Conservation (phyloP, 441 rosid genomes). For the Melastoma candidum region DNA sequence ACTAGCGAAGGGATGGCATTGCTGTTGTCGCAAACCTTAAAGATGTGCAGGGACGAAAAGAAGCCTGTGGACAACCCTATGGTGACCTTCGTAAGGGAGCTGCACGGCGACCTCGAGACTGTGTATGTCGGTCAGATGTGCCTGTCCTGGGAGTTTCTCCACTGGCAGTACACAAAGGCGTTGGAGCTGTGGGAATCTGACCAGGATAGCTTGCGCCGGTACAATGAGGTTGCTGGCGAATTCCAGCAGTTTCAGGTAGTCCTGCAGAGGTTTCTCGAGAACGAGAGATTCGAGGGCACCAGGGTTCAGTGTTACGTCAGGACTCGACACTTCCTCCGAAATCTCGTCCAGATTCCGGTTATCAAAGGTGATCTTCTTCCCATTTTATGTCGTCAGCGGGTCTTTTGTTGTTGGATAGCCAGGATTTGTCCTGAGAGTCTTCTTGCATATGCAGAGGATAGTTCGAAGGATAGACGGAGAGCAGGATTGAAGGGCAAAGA, state of each 20-base stretch:
- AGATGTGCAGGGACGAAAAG: constrained; percentile 32
- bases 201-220: constrained; percentile 31
- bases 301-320: constrained; percentile 62
- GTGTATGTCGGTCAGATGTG: constrained; percentile 94
- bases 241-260: constrained; percentile 88
- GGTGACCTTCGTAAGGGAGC: constrained; percentile 42
- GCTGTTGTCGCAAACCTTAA: constrained; percentile 37
- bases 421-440: neutral
- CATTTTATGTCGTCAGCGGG: neutral
- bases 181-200: constrained; percentile 67
- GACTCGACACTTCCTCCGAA: constrained; percentile 61
- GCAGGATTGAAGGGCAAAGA: constrained; percentile 32
- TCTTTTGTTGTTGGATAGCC: neutral
- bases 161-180: constrained; percentile 83
- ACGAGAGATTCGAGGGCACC: constrained; percentile 75
- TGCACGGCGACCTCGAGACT: constrained; percentile 56
- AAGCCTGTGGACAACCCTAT: constrained; percentile 45
- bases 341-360: constrained; percentile 84
- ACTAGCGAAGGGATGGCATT: constrained; percentile 29
- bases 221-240: constrained; percentile 82
- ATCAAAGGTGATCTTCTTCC: constrained; percentile 47
- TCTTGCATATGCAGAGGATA: constrained; percentile 44
- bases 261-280: constrained; percentile 76
- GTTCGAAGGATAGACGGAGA: constrained; percentile 34
- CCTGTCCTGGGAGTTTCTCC: constrained; percentile 94